Evolutionary conservation across 1,139 yeast genomes (phyloP), one percentile per base, ranked within the genome.

Genomic region (Geotrichum restrictum): DNA sequence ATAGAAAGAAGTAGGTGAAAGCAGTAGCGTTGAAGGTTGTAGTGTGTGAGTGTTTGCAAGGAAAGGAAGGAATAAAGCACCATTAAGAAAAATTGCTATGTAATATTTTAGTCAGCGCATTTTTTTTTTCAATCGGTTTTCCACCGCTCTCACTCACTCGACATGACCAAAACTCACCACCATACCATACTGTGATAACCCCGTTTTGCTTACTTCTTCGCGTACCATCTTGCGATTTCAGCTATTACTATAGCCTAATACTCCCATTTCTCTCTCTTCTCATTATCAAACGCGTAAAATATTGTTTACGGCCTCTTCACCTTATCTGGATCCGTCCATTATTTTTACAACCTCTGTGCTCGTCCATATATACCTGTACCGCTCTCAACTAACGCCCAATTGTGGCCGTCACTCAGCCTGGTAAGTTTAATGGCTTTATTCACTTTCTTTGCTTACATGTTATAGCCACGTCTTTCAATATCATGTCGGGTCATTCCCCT

Each of bases 401-500:
- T 16, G 44, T 24, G 44, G 44, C 33, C 44, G 33, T 24, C n/a
- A 13, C 27, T 27, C 33, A 40, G 16, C 24, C 36, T 48, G 46
- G 51, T 48, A 34, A 32, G 51, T 21, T n/a, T 22, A 34, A 19
- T 18, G 24, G 38, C 33, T 22, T 29, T 31, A 13, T 33, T 13
- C 13, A 29, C 8, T 1, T 19, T 16, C 16, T 16, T 48, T 40
- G 11, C 34, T 41, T 32, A 34, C 39, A 18, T 34, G 29, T 18
- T 13, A n/a, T 32, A 41, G 34, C 14, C 22, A 13, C 29, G 29
- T 19, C 37, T 11, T 19, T 33, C 8, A 18, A 49, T 42, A 49
- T 24, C 48, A 49, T 49, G 52, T 36, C 52, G 52, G 47, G 52
- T 49, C 52, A 49, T 38, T 22, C 40, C 41, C 38, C 51, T 31